Base-by-base conservation (phyloP, 345 rosid genomes). In the Physaria fendleri region DNA sequence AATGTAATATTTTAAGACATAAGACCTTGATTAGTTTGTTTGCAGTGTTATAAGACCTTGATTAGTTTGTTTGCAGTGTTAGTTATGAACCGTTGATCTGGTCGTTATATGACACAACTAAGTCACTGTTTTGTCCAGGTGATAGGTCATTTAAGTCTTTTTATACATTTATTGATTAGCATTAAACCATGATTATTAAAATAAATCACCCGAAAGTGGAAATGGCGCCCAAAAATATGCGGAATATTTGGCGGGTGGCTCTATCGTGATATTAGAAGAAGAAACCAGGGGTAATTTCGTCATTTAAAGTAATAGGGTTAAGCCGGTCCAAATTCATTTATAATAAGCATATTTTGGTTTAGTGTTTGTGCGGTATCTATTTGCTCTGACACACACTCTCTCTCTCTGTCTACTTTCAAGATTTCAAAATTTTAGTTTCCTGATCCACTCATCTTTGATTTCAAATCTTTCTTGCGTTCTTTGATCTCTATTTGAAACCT, bases 231-330 rank as follows among this genome's bases (percentile, higher is more conserved):
- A 65, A 55, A 34, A 15, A 30, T 55, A 29, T 6, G 38, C 39
- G 20, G 29, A 16, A 8, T 34, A 28, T 15, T 57, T 77, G 78
- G 78, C 74, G 69, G 75, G 75, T 56, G 54, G 68, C 56, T n/a
- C 0, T 0, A 5, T 22, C 5, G 2, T 3, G 58, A 47, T 33
- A 56, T 57, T 28, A 57, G 17, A 27, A 9, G 1, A 46, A 3
- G 32, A 1, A 17, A 5, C 0, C 3, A 49, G 8, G 78, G 82
- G 53, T 39, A 65, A 2, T 15, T 1, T 0, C 2, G 85, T 75
- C 65, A 71, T 71, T 73, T 32, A 2, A 4, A 6, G 15, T 25
- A 18, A 32, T 77, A 77, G 80, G 85, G 82, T 73, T 80, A 50
- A 68, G 50, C 22, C 67, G 56, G 60, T 41, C 72, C 17, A 16